These are phyloP conservation scores for Candida ulmi DNA, from an alignment of 805 yeast species.

Conservation along the genomic window DNA sequence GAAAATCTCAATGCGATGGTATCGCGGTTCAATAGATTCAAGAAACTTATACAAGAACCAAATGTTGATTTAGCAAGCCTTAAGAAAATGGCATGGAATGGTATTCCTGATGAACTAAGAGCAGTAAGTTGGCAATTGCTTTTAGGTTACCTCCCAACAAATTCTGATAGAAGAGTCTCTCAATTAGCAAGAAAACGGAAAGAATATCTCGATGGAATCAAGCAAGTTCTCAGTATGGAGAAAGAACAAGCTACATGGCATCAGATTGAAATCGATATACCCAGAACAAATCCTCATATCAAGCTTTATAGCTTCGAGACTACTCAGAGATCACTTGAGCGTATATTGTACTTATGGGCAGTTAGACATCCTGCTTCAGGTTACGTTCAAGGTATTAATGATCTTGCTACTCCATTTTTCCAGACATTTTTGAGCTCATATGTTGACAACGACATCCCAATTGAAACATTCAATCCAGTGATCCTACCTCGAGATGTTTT, in stretches of 20 bases:
- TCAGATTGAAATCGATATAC: slow-evolving; percentile 91
- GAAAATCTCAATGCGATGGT: slow-evolving; percentile 55
- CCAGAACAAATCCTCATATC: slow-evolving; percentile 86
- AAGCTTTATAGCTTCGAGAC: slow-evolving; percentile 61
- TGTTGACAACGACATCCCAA: slow-evolving; percentile 37
- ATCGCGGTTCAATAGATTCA: slow-evolving; percentile 62
- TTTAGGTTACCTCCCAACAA: slow-evolving; percentile 87
- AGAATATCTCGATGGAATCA: slow-evolving; percentile 75
- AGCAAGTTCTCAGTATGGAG: slow-evolving; percentile 50
- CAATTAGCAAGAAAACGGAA: slow-evolving; percentile 75
- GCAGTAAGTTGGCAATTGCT: slow-evolving; percentile 86
- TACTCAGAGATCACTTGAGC: slow-evolving; percentile 76
- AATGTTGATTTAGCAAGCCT: slow-evolving; percentile 62
- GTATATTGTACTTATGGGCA: slow-evolving; percentile 88
- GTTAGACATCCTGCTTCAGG: slow-evolving; percentile 97
- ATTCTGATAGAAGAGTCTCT: slow-evolving; percentile 64
- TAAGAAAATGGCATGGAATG: slow-evolving; percentile 87
- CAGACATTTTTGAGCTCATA: slow-evolving; percentile 79
- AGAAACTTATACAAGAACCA: slow-evolving; percentile 46
- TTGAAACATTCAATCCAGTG: slow-evolving; percentile 59
- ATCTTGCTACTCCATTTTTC: slow-evolving; percentile 86
- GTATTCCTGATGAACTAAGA: slow-evolving; percentile 77
- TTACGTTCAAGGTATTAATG: slow-evolving; percentile 96
- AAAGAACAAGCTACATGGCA: slow-evolving; percentile 85
- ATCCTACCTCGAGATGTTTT: slow-evolving; percentile 54